These are phyloP conservation scores for Silene uniflora DNA, from an alignment of 148 eudicot genomes.

Conservation along the genomic window DNA sequence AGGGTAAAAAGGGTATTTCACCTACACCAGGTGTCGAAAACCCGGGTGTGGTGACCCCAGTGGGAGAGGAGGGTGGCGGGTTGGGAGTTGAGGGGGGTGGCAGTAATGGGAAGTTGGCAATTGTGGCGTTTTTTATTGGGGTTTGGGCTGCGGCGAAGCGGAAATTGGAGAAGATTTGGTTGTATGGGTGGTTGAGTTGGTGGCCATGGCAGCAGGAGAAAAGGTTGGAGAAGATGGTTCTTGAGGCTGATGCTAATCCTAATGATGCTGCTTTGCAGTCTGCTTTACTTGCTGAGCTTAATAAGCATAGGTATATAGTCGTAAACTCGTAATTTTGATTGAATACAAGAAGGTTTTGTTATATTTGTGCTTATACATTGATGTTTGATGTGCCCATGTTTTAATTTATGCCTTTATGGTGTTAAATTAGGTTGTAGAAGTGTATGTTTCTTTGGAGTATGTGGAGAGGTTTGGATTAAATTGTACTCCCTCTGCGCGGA, in stretches of 20 bases:
- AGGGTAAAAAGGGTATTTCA: conserved; percentile 6
- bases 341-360: neutral
- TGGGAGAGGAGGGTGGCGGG: neutral
- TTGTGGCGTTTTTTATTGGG: conserved; percentile 62
- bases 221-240: conserved; percentile 51
- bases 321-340: neutral
- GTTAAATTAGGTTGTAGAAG: neutral
- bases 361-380: neutral
- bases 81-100: conserved; percentile 7
- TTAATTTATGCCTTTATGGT: neutral
- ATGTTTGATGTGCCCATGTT: neutral
- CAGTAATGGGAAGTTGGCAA: conserved; percentile 33
- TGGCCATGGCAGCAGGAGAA: conserved; percentile 80
- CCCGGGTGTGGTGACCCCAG: conserved; percentile 11
- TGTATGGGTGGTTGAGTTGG: conserved; percentile 67
- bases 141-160: conserved; percentile 40
- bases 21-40: conserved; percentile 9
- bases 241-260: conserved; percentile 81
- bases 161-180: conserved; percentile 45
- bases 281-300: conserved; percentile 75
- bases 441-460: neutral
- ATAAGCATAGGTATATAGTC: conserved; percentile 60
- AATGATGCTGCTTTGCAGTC: conserved; percentile 66
- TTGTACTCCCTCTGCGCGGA: neutral
- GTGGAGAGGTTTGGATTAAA: neutral